A percentile compares a stretch with the other conserved stretches of the same genome.
Evolutionary conservation across 2,329 filamentous ascomycete species (phyloP).

Genomic region (Cladophialophora chaetospira): DNA sequence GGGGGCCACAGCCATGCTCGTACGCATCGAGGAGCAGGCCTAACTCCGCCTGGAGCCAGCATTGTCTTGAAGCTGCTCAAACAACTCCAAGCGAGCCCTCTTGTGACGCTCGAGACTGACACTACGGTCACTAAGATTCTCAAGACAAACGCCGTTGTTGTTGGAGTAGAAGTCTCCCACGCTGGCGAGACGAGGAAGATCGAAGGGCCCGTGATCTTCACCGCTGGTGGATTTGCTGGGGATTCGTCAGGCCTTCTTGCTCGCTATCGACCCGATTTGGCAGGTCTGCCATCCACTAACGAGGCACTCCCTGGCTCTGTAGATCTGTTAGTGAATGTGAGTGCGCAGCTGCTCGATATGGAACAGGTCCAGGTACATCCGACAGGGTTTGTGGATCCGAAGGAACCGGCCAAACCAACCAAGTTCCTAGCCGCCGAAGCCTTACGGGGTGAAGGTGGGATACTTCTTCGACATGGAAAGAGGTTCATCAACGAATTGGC

Average conservation of each 20-base stretch:
- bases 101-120: slow-evolving; percentile 56
- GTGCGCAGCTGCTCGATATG: slow-evolving; percentile 50
- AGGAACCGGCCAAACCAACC: slow-evolving; percentile 47
- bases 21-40: slow-evolving; percentile 60
- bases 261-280: slow-evolving; percentile 60
- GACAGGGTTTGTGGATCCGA: slow-evolving; percentile 63
- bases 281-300: slow-evolving; percentile 64
- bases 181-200: slow-evolving; percentile 41
- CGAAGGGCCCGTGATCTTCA: slow-evolving; percentile 60
- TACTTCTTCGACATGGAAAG: slow-evolving; percentile 53
- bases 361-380: slow-evolving; percentile 64
- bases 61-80: slow-evolving; percentile 60
- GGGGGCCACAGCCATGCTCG: slow-evolving; percentile 61
- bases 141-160: slow-evolving; percentile 42
- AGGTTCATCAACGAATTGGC: slow-evolving; percentile 66
- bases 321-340: slow-evolving; percentile 42
- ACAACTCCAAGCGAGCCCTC: slow-evolving; percentile 50
- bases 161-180: slow-evolving; percentile 55
- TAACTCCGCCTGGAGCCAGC: slow-evolving; percentile 60
- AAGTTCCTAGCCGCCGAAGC: slow-evolving; percentile 68
- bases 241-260: slow-evolving; percentile 61
- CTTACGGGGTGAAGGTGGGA: slow-evolving; percentile 63
- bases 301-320: slow-evolving; percentile 60
- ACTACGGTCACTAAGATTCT: slow-evolving; percentile 58
- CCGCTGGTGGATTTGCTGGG: slow-evolving; percentile 64